Evolutionary conservation across 345 rosid species (phyloP).

Genomic region (Anastatica hierochuntica): DNA sequence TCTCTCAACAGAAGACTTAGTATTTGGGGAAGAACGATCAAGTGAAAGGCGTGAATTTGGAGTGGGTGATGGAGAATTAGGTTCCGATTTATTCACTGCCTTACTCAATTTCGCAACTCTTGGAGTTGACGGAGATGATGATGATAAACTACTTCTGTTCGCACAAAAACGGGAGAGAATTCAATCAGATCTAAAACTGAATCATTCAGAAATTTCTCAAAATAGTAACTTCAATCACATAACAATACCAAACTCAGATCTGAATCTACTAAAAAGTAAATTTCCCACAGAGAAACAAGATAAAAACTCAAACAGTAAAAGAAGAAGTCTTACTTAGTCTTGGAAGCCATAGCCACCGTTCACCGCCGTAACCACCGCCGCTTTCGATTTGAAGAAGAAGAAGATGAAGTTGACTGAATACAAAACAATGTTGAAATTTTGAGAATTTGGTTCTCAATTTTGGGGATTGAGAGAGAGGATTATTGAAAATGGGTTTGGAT

Average conservation of each 20-base stretch:
- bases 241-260: conserved; percentile 6
- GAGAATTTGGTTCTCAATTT: conserved; percentile 2
- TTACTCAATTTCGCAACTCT: conserved; percentile 47
- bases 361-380: not conserved
- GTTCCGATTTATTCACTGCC: conserved; percentile 47
- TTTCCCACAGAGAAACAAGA: not conserved
- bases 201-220: conserved; percentile 20
- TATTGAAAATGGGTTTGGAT: conserved; percentile 5
- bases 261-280: not conserved
- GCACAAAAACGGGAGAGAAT: not conserved
- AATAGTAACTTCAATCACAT: conserved; percentile 9
- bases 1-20: conserved; percentile 59
- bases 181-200: not conserved
- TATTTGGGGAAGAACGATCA: conserved; percentile 60
- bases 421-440: not conserved
- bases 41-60: conserved; percentile 52
- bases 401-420: not conserved
- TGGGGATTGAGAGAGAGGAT: conserved; percentile 8
- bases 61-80: conserved; percentile 48
- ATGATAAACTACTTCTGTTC: conserved; percentile 52
- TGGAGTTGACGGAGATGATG: conserved; percentile 65
- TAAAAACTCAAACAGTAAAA: not conserved
- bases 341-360: conserved; percentile 26
- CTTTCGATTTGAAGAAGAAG: not conserved
- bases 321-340: conserved; percentile 19